A percentile compares a stretch with the other conserved stretches of the same genome.
These are phyloP conservation scores for Colletotrichum tofieldiae DNA, from an alignment of 2,329 filamentous ascomycete genomes.

Conservation along the genomic window DNA sequence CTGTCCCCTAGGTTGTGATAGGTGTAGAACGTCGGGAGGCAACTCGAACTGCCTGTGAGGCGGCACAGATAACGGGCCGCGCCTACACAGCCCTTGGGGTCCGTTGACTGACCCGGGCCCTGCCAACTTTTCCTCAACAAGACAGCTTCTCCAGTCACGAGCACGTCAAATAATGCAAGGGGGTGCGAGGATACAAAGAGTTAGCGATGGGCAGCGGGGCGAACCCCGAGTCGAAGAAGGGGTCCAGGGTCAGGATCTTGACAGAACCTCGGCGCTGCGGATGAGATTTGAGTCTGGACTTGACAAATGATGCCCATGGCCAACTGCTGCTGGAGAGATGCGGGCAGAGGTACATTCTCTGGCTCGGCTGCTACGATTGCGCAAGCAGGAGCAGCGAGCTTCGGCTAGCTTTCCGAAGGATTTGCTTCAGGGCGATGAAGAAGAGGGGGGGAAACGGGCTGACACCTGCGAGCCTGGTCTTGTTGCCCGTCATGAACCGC, in stretches of 20 bases:
- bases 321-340: not conserved
- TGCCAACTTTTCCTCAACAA: not conserved
- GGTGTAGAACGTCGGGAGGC: constrained; percentile 1
- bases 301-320: not conserved
- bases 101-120: not conserved
- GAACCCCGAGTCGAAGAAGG: not conserved
- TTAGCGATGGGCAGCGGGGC: not conserved
- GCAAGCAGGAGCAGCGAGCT: not conserved
- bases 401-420: constrained; percentile 28
- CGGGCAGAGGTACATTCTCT: not conserved
- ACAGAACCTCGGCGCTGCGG: not conserved
- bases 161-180: not conserved
- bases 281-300: not conserved
- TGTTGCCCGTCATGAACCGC: not conserved
- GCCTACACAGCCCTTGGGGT: constrained; percentile 1
- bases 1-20: not conserved
- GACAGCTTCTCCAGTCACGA: not conserved
- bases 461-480: not conserved
- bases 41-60: not conserved
- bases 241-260: not conserved
- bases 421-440: not conserved
- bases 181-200: not conserved
- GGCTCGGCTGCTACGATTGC: not conserved
- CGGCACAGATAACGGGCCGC: constrained; percentile 1
- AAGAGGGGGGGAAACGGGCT: not conserved